Conservation (phyloP, 2,329 filamentous ascomycete genomes). For the Teratosphaeria zuluensis region DNA sequence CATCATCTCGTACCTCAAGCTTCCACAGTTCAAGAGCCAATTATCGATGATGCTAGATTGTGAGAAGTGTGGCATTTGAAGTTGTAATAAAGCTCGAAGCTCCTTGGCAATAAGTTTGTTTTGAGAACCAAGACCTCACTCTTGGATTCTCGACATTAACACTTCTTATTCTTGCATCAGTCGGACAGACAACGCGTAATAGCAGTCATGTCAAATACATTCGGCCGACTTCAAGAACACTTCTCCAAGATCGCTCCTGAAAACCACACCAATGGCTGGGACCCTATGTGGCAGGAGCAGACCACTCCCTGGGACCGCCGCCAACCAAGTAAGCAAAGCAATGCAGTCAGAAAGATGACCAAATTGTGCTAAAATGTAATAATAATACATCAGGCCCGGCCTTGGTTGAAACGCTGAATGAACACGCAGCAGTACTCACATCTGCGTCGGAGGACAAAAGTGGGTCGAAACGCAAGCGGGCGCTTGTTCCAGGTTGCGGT, state of each 20-base stretch:
- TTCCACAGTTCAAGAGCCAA: no score
- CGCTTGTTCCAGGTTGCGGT: conserved; percentile 73
- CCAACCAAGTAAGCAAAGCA: not conserved
- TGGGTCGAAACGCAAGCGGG: conserved; percentile 37
- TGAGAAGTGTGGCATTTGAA: not conserved
- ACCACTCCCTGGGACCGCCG: conserved; percentile 47
- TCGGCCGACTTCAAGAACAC: not conserved
- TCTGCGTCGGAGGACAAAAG: conserved; percentile 7
- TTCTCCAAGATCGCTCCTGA: not conserved
- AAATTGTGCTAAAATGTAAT: not conserved
- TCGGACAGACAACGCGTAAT: not conserved
- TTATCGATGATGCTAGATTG: not conserved
- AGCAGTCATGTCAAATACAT: not conserved
- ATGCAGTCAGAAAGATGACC: not conserved
- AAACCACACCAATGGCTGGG: conserved; percentile 31
- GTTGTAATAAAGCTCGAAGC: not conserved
- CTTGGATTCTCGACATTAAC: no score
- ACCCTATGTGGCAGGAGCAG: conserved; percentile 45
- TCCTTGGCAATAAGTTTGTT: not conserved
- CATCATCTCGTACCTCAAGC: not conserved
- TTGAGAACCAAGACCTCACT: not conserved
- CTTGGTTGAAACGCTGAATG: conserved; percentile 43
- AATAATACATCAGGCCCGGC: conserved; percentile 38
- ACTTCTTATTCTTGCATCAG: not conserved
- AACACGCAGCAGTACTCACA: conserved; percentile 15